phyloP scores from a whole-genome alignment of 176 grass and related monocot genomes.

The Musa itinerans region DNA sequence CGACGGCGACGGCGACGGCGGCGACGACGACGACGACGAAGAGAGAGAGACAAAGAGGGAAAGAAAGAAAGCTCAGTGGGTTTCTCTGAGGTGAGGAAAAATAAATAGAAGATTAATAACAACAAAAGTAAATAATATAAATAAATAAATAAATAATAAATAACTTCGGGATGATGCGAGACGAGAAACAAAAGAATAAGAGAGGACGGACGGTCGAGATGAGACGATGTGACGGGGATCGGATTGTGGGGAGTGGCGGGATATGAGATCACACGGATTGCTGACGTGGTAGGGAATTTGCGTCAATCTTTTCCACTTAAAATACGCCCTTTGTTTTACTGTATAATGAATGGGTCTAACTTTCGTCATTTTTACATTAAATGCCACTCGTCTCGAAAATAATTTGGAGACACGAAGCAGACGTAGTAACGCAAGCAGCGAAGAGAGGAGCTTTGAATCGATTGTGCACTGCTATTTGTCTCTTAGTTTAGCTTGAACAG shows the following conservation, averaged over 20 bases:
- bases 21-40: background rate
- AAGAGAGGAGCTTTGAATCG: no score
- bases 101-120: constrained; percentile 3
- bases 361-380: no score
- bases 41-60: background rate
- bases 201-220: constrained; percentile 31
- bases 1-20: background rate
- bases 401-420: no score
- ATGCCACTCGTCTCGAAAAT: no score
- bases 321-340: background rate
- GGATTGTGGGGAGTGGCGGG: background rate
- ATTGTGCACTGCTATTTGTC: no score
- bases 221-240: background rate
- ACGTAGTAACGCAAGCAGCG: no score
- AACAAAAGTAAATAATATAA: background rate
- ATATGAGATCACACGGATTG: constrained; percentile 46
- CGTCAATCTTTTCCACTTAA: background rate
- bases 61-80: constrained; percentile 1
- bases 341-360: background rate
- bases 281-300: constrained; percentile 45
- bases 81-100: constrained; percentile 25
- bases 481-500: no score
- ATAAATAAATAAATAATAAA: constrained; percentile 2
- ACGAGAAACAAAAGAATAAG: background rate
- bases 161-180: constrained; percentile 28